Evolutionary conservation across 345 rosid genomes (phyloP).

Genomic region (Eucalyptus brandiana): DNA sequence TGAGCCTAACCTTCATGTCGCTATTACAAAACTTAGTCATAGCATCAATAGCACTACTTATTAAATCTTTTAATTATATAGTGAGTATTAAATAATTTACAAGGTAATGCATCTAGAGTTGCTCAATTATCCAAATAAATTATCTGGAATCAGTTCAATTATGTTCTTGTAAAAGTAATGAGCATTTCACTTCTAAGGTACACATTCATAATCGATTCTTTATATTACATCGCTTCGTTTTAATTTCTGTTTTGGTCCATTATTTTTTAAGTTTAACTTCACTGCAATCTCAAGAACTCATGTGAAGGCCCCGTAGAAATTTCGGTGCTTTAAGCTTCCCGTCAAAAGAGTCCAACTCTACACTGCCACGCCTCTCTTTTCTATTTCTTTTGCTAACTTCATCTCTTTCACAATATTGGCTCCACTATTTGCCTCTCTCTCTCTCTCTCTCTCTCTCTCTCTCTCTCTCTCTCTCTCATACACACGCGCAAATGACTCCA

Average conservation of each 20-base stretch:
- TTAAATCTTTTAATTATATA: not conserved
- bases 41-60: not conserved
- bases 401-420: not conserved
- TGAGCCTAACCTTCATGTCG: not conserved
- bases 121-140: not conserved
- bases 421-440: not conserved
- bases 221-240: not conserved
- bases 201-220: not conserved
- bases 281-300: not conserved
- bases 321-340: not conserved
- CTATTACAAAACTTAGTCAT: not conserved
- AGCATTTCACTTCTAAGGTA: not conserved
- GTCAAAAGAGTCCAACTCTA: not conserved
- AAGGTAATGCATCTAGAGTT: not conserved
- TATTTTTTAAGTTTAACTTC: not conserved
- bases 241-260: not conserved
- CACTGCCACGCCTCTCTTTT: not conserved
- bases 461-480: not conserved
- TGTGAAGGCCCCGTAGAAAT: not conserved
- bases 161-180: not conserved
- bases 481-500: not conserved
- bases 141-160: not conserved
- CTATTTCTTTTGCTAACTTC: not conserved
- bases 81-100: not conserved
- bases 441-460: not conserved